phyloP scores from a whole-genome alignment of 257 asterid species.

The Salvia miltiorrhiza region DNA sequence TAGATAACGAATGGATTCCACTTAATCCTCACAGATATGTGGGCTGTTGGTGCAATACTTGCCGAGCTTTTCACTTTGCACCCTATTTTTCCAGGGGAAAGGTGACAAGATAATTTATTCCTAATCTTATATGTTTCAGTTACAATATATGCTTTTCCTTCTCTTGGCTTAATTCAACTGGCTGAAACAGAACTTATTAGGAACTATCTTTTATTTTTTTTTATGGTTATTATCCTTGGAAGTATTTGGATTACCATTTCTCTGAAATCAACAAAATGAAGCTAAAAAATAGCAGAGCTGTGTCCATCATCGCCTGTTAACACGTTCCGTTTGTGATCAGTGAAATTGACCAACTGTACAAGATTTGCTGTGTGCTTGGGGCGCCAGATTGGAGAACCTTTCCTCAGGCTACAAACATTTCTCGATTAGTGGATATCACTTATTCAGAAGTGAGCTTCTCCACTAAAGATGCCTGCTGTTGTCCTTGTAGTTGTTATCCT shows the following conservation, averaged over 20 bases:
- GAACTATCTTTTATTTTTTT: no score
- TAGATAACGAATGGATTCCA: conserved; percentile 13
- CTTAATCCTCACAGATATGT: conserved; percentile 66
- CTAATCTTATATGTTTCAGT: background rate
- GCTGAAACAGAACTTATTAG: no score
- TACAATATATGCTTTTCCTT: no score
- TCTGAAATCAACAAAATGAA: no score
- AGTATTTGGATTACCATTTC: no score
- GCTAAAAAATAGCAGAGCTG: no score
- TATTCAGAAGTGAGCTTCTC: conserved; percentile 51
- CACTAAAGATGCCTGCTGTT: no score
- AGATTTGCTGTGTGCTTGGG: conserved; percentile 86
- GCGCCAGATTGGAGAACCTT: conserved; percentile 74
- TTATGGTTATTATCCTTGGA: no score
- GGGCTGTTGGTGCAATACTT: conserved; percentile 95
- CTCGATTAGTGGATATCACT: conserved; percentile 52
- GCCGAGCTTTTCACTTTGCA: conserved; percentile 88
- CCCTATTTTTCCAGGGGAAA: conserved; percentile 95
- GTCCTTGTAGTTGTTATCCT: no score
- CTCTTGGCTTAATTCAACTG: no score
- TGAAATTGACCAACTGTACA: conserved; percentile 89
- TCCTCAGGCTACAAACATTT: conserved; percentile 65
- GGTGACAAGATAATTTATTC: conserved; percentile 41
- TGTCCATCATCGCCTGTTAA: background rate
- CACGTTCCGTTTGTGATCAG: conserved; percentile 40